phyloP scores from a whole-genome alignment of 441 rosid species.

The Capsella rubella region DNA sequence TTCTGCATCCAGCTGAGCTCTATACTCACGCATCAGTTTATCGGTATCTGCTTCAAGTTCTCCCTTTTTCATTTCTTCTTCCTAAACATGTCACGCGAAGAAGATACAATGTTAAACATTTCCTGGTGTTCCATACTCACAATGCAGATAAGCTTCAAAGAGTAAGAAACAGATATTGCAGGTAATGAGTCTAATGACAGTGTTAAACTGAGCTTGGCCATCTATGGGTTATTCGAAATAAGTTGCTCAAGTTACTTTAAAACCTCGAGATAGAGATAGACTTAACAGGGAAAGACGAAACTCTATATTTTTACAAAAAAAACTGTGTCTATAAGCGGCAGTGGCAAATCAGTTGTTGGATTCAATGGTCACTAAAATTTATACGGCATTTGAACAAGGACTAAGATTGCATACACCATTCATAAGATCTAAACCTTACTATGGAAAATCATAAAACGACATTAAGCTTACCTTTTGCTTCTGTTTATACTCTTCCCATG shows the following conservation, averaged over 20 bases:
- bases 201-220: not conserved
- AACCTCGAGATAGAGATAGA: not conserved
- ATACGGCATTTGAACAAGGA: not conserved
- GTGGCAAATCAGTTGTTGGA: not conserved
- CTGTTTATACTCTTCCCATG: conserved; percentile 93
- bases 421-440: conserved; percentile 2
- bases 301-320: not conserved
- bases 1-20: conserved; percentile 99
- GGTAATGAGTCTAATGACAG: not conserved
- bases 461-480: conserved; percentile 78
- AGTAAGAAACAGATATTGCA: conserved; percentile 14
- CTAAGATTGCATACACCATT: conserved; percentile 18
- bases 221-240: not conserved
- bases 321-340: not conserved
- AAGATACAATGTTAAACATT: not conserved
- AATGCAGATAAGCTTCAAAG: conserved; percentile 11
- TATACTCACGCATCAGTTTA: conserved; percentile 96
- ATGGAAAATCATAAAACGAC: not conserved
- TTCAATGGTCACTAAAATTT: conserved; percentile 14
- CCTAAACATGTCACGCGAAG: conserved; percentile 57
- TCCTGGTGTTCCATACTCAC: conserved; percentile 6
- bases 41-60: conserved; percentile 92
- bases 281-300: not conserved
- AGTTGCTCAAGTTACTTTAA: conserved; percentile 19
- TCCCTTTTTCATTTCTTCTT: conserved; percentile 87